Evolutionary conservation across 2,329 filamentous ascomycete genomes (phyloP).

Genomic region (Metarhizium sp.): DNA sequence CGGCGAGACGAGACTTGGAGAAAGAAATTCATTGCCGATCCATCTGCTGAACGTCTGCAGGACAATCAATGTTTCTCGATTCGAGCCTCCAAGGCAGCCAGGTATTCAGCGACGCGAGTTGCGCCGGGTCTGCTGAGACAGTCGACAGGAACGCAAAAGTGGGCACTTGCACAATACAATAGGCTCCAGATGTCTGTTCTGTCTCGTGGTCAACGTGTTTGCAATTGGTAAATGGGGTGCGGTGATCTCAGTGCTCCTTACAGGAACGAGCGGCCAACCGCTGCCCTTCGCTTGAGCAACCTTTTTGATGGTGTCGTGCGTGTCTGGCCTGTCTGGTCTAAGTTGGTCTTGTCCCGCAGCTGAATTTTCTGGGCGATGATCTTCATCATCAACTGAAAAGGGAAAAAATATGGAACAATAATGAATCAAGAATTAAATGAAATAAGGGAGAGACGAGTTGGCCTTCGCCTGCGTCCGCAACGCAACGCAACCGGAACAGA

Average conservation of each 20-base stretch:
- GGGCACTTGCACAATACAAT: neutral
- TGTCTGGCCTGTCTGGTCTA: neutral
- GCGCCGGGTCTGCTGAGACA: neutral
- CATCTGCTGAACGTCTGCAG: neutral
- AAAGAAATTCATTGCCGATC: neutral
- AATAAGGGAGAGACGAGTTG: no score
- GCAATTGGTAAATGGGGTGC: neutral
- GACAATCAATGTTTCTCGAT: neutral
- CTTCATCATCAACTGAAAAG: neutral
- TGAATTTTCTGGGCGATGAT: neutral
- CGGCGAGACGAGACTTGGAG: neutral
- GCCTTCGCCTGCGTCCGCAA: no score
- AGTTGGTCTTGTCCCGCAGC: neutral
- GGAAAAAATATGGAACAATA: no score
- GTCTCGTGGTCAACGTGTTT: neutral
- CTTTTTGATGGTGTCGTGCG: neutral
- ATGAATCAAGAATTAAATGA: no score
- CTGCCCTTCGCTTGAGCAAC: neutral
- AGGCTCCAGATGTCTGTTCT: neutral
- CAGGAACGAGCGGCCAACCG: neutral
- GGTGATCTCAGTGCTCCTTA: neutral
- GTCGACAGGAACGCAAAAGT: neutral
- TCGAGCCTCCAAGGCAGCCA: neutral
- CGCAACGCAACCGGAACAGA: no score
- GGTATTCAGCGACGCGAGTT: neutral